phyloP scores from a whole-genome alignment of 2,329 filamentous ascomycete genomes.

The Fusarium denticulatum region DNA sequence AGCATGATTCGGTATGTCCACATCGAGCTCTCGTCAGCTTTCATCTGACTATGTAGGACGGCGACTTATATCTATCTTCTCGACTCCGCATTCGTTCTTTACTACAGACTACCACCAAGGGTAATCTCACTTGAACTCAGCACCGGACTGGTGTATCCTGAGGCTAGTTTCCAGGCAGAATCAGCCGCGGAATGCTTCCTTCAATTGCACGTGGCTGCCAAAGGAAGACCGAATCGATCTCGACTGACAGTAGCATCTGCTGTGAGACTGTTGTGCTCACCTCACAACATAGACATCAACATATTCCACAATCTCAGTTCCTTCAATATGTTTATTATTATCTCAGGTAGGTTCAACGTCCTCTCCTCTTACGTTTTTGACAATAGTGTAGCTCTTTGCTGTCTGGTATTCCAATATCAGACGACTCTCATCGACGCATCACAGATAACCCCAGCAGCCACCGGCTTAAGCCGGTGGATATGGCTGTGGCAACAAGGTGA shows the following conservation, averaged over 20 bases:
- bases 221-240: rapidly evolving
- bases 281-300: background rate
- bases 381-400: background rate
- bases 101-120: background rate
- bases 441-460: background rate
- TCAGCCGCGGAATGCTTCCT: background rate
- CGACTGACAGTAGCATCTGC: background rate
- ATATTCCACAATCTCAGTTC: background rate
- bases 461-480: background rate
- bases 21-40: no score
- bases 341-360: background rate
- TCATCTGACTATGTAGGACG: background rate
- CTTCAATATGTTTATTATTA: background rate
- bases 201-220: background rate
- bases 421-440: background rate
- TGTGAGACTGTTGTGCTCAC: background rate
- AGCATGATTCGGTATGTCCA: background rate
- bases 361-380: background rate
- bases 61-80: background rate
- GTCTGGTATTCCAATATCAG: background rate
- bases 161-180: background rate
- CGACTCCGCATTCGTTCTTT: background rate
- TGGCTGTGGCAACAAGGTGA: background rate
- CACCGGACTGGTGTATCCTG: background rate
- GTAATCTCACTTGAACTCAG: background rate